phyloP scores from a whole-genome alignment of 2,329 filamentous ascomycete species.

The Coniella lustricola region DNA sequence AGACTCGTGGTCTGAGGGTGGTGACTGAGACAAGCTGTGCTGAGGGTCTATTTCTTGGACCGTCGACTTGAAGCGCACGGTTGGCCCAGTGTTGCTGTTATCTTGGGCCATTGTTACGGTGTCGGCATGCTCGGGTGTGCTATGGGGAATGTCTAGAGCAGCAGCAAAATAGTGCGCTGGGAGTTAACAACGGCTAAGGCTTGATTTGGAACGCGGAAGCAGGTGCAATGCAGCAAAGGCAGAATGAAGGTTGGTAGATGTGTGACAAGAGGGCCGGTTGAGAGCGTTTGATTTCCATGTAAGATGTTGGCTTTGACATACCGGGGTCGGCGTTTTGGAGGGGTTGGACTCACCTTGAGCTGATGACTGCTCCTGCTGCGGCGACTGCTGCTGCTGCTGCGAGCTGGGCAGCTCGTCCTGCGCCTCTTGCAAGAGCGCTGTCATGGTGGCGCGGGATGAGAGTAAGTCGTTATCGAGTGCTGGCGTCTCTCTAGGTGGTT shows the following conservation, averaged over 20 bases:
- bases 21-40: constrained; percentile 22
- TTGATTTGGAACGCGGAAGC: not conserved
- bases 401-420: constrained; percentile 9
- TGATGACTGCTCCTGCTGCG: not conserved
- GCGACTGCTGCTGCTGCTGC: not conserved
- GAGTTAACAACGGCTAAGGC: not conserved
- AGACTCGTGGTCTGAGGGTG: constrained; percentile 13
- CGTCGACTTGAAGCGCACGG: constrained; percentile 65
- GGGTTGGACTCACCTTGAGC: constrained; percentile 12
- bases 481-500: not conserved
- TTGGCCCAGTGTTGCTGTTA: constrained; percentile 30
- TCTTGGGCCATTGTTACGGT: constrained; percentile 20
- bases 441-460: not conserved
- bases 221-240: not conserved
- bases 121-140: constrained; percentile 9
- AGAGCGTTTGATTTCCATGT: not conserved
- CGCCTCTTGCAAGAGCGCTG: constrained; percentile 15
- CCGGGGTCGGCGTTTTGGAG: constrained; percentile 7
- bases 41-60: constrained; percentile 61
- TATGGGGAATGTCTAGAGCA: not conserved
- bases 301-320: constrained; percentile 6
- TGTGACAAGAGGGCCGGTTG: not conserved
- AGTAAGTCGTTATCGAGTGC: too few species aligned
- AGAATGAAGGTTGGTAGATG: not conserved
- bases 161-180: not conserved